Conservation (phyloP, 371 early-diverging fungal genomes). For the Sporodiniella umbellata region DNA sequence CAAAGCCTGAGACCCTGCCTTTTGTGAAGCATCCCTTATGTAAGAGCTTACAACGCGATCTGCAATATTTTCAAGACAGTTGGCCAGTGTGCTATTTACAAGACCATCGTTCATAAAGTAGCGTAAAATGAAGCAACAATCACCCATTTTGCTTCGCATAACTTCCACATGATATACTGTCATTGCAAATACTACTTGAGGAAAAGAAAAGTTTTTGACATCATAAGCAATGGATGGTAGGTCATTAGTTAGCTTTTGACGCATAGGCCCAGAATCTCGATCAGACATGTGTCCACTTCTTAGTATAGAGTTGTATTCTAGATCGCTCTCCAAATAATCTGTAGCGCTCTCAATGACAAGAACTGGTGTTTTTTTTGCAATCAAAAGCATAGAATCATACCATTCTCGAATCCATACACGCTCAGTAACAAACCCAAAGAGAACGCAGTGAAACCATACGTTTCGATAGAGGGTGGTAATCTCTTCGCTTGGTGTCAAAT, state of each 20-base stretch:
- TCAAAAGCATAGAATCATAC: constrained; percentile 58
- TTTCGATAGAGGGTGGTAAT: constrained; percentile 75
- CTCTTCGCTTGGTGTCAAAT: constrained; percentile 61
- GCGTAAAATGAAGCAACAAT: constrained; percentile 65
- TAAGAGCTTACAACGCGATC: constrained; percentile 55
- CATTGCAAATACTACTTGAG: constrained; percentile 77
- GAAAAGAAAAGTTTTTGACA: constrained; percentile 65
- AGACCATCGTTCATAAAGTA: constrained; percentile 88
- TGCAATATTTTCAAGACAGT: constrained; percentile 73
- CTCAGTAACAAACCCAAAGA: constrained; percentile 74
- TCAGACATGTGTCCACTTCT: constrained; percentile 66
- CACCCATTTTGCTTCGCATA: constrained; percentile 70
- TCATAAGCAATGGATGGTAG: constrained; percentile 48
- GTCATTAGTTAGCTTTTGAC: constrained; percentile 28
- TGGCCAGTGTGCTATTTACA: constrained; percentile 64
- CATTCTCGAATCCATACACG: constrained; percentile 80
- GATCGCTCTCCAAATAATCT: constrained; percentile 85
- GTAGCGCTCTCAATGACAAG: constrained; percentile 72
- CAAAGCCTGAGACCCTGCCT: constrained; percentile 47
- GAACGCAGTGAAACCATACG: constrained; percentile 86
- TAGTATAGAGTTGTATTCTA: constrained; percentile 84
- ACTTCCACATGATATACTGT: constrained; percentile 84
- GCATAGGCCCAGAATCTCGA: constrained; percentile 28
- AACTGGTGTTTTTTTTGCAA: constrained; percentile 86
- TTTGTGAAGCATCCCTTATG: constrained; percentile 51